phyloP scores from a whole-genome alignment of 352 stramenopile species.

The Globisporangium barbulae region DNA sequence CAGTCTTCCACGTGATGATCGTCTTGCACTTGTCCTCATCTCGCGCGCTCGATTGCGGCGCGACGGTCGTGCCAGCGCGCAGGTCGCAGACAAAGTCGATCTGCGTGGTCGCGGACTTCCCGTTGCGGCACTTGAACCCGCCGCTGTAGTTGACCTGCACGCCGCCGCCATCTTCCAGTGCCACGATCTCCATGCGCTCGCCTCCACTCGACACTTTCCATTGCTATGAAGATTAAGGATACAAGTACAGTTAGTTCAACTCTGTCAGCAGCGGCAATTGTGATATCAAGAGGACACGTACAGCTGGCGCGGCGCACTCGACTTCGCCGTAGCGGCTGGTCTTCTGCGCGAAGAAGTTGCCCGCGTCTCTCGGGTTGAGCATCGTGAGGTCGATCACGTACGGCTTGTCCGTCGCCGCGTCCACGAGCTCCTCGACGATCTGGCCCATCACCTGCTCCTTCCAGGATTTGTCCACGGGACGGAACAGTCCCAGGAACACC shows the following conservation, averaged over 20 bases:
- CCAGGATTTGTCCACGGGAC: conserved; percentile 51
- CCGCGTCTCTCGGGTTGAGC: conserved; percentile 58
- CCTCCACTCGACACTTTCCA: conserved; percentile 63
- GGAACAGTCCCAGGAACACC: conserved; percentile 59
- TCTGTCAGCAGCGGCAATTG: neutral
- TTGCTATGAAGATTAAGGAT: conserved; percentile 34
- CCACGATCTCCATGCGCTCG: conserved; percentile 57
- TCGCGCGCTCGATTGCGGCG: conserved; percentile 24
- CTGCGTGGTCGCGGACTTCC: conserved; percentile 42
- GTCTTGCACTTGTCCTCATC: conserved; percentile 55
- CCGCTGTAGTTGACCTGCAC: conserved; percentile 53
- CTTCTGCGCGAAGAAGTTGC: conserved; percentile 64
- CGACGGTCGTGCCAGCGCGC: conserved; percentile 50
- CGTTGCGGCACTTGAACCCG: conserved; percentile 49
- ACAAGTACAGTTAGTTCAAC: conserved; percentile 5
- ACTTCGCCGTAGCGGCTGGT: conserved; percentile 65
- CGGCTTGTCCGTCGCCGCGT: conserved; percentile 41
- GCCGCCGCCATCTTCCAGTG: conserved; percentile 49
- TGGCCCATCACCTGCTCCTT: conserved; percentile 47
- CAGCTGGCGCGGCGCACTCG: conserved; percentile 63
- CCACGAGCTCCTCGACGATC: conserved; percentile 54
- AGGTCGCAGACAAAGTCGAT: conserved; percentile 73
- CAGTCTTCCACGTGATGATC: conserved; percentile 61
- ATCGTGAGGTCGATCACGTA: conserved; percentile 59
- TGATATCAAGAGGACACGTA: conserved; percentile 21